Percentiles rank a stretch among this genome's conserved stretches.
Evolutionary conservation across 2,329 filamentous ascomycete species (phyloP).

Genomic region (Botrytis fragariae): DNA sequence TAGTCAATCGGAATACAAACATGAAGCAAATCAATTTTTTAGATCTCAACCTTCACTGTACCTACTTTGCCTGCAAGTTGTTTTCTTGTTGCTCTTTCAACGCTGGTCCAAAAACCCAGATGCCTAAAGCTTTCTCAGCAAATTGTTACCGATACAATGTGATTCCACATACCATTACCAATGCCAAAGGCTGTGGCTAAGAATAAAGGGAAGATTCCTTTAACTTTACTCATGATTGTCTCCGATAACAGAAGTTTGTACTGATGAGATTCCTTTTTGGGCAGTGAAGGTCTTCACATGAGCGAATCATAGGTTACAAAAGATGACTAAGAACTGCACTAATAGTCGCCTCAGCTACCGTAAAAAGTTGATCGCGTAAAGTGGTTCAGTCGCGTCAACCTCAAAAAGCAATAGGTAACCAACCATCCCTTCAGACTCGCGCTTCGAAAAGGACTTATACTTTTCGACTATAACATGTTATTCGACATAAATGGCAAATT

Average conservation of each 20-base stretch:
- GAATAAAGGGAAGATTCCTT: slow-evolving; percentile 34
- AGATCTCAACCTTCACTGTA: not conserved
- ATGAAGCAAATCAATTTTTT: not conserved
- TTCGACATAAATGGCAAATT: slow-evolving; percentile 35
- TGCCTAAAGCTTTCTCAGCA: slow-evolving; percentile 24
- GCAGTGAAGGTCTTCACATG: not conserved
- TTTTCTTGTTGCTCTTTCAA: slow-evolving; percentile 34
- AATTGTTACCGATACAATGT: not conserved
- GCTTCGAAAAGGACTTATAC: slow-evolving; percentile 1
- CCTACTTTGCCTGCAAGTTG: slow-evolving; percentile 27
- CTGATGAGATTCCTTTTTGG: not conserved
- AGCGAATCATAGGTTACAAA: not conserved
- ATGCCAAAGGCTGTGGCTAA: slow-evolving; percentile 36
- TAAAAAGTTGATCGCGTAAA: slow-evolving; percentile 19
- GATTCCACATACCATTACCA: slow-evolving; percentile 33
- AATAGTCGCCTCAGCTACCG: not conserved
- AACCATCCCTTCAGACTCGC: not conserved
- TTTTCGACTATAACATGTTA: slow-evolving; percentile 29
- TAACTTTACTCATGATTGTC: slow-evolving; percentile 33
- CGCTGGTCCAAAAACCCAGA: slow-evolving; percentile 37
- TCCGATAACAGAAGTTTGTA: not conserved
- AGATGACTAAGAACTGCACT: slow-evolving; percentile 6
- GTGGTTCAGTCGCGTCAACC: slow-evolving; percentile 19
- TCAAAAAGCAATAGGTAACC: slow-evolving; percentile 11
- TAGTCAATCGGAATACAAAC: slow-evolving; percentile 8